phyloP scores from a whole-genome alignment of 1,139 yeast genomes.

The Taphrina deformans region DNA sequence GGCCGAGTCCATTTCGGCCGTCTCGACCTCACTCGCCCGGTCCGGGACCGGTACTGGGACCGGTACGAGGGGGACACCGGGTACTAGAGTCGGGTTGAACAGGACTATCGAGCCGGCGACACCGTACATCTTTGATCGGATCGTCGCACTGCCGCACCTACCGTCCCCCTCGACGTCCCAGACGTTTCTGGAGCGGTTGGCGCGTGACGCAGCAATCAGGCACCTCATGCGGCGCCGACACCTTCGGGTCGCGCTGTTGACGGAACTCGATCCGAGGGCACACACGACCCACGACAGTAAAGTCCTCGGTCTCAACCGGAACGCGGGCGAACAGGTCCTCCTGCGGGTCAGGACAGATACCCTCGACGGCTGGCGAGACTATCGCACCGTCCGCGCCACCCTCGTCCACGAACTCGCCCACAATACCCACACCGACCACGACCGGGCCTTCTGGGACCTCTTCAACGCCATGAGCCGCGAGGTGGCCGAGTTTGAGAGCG shows the following conservation, averaged over 20 bases:
- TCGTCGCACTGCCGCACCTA: conserved; percentile 45
- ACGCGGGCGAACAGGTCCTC: conserved; percentile 47
- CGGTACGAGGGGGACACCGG: no score
- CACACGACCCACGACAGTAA: conserved; percentile 44
- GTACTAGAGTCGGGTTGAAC: no score
- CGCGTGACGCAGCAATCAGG: conserved; percentile 46
- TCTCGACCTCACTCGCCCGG: neutral
- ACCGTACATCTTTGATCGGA: conserved; percentile 45
- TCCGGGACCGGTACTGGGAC: no score
- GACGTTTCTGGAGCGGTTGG: conserved; percentile 43
- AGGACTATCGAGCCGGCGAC: neutral
- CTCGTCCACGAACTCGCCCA: conserved; percentile 50
- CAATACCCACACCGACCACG: conserved; percentile 47
- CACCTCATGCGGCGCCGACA: conserved; percentile 47
- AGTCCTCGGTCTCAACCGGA: conserved; percentile 46
- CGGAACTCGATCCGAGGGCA: conserved; percentile 49
- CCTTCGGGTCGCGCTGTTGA: conserved; percentile 46
- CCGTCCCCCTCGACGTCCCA: conserved; percentile 45
- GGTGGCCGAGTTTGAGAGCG: conserved; percentile 38
- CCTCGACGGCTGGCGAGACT: conserved; percentile 48
- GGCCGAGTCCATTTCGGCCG: conserved; percentile 7
- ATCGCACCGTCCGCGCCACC: conserved; percentile 46
- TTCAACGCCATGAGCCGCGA: conserved; percentile 46
- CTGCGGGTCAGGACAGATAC: conserved; percentile 49
- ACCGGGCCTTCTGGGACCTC: conserved; percentile 47